These are phyloP conservation scores for Wickerhamomyces kurtzmanii DNA, from an alignment of 805 yeast species.

Conservation along the genomic window DNA sequence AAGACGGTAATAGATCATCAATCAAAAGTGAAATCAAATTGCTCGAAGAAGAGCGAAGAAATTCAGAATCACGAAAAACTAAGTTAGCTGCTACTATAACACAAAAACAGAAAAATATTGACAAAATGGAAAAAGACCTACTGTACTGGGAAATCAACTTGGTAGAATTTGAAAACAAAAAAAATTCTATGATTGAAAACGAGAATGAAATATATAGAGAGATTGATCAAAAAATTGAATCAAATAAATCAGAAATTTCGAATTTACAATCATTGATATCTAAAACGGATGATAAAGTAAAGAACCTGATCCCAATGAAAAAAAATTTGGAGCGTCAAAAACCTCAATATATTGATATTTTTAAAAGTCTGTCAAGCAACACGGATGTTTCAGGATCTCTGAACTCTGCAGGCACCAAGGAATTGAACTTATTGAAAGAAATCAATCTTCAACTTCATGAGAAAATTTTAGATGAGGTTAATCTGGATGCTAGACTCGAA, in stretches of 20 bases:
- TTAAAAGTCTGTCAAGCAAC: constrained; percentile 8
- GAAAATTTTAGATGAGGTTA: constrained; percentile 17
- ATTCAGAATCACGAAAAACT: constrained; percentile 22
- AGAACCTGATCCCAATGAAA: constrained; percentile 5
- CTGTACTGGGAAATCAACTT: constrained; percentile 21
- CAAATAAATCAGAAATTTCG: constrained; percentile 4
- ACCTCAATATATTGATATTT: constrained; percentile 7
- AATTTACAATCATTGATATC: constrained; percentile 5
- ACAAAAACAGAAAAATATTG: constrained; percentile 19
- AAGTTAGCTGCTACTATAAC: constrained; percentile 21
- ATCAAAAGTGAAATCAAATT: constrained; percentile 29
- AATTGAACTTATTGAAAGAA: constrained; percentile 10
- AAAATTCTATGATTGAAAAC: constrained; percentile 6
- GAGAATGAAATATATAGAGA: constrained; percentile 10
- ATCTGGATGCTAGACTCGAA: constrained; percentile 23
- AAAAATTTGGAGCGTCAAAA: too few relatives aligned
- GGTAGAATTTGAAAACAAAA: constrained; percentile 13
- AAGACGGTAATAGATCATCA: constrained; percentile 28
- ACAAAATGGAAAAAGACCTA: constrained; percentile 23
- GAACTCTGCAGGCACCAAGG: constrained; percentile 13
- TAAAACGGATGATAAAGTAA: constrained; percentile 10
- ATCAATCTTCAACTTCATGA: constrained; percentile 5
- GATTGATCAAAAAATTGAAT: constrained; percentile 8
- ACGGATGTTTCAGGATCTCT: constrained; percentile 13
- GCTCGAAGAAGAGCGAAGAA: constrained; percentile 29